phyloP scores from a whole-genome alignment of 2,329 filamentous ascomycete genomes.

The Aspergillus fijiensis region DNA sequence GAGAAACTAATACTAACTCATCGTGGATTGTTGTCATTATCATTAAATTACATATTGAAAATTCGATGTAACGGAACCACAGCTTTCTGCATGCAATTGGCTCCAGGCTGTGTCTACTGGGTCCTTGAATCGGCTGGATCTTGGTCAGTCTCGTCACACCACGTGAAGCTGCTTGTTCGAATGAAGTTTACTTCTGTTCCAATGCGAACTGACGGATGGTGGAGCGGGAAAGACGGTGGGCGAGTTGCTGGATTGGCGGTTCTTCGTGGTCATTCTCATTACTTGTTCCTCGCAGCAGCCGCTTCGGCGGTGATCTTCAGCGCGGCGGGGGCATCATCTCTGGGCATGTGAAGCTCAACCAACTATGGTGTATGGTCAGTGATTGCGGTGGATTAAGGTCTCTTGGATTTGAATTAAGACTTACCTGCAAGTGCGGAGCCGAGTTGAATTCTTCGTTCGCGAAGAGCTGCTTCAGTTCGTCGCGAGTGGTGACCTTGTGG shows the following conservation, averaged over 20 bases:
- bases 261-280: slow-evolving; percentile 5
- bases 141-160: not conserved
- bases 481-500: slow-evolving; percentile 67
- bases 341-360: slow-evolving; percentile 79
- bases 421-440: slow-evolving; percentile 47
- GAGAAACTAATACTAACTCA: not conserved
- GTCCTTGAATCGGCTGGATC: not conserved
- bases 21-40: not conserved
- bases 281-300: slow-evolving; percentile 64
- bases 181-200: not conserved
- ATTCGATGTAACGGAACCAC: not conserved
- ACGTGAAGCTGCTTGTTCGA: not conserved
- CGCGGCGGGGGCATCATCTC: slow-evolving; percentile 71
- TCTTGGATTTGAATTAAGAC: slow-evolving; percentile 8
- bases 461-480: slow-evolving; percentile 66
- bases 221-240: not conserved
- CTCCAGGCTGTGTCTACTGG: not conserved
- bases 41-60: not conserved
- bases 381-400: slow-evolving; percentile 4
- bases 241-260: not conserved
- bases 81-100: not conserved
- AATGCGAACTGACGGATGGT: not conserved
- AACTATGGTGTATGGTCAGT: slow-evolving; percentile 53
- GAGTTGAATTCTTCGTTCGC: slow-evolving; percentile 61
- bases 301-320: slow-evolving; percentile 70